phyloP scores from a whole-genome alignment of 768 basidiomycete species.

The Clathrus columnatus region DNA sequence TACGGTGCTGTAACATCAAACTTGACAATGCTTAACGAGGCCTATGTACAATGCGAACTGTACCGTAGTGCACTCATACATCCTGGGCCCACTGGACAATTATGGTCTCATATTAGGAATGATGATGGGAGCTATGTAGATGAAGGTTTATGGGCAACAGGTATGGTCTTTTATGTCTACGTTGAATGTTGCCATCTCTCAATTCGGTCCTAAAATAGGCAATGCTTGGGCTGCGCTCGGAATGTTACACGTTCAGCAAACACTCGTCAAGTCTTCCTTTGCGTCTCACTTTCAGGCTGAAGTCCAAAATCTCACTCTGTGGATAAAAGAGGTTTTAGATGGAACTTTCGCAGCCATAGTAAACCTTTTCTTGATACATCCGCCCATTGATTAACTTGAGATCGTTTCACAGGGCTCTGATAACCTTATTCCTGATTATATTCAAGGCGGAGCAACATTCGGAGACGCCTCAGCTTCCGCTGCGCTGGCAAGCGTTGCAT shows the following conservation, averaged over 20 bases:
- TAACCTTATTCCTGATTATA: conserved; percentile 29
- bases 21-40: conserved; percentile 30
- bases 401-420: conserved; percentile 19
- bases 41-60: conserved; percentile 32
- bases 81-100: conserved; percentile 22
- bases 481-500: conserved; percentile 18
- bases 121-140: conserved; percentile 12
- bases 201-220: conserved; percentile 8
- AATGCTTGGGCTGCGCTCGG: conserved; percentile 36
- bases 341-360: conserved; percentile 21
- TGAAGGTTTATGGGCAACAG: conserved; percentile 30
- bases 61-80: conserved; percentile 29
- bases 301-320: conserved; percentile 22
- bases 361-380: background rate
- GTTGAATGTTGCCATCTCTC: background rate
- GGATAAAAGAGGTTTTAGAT: conserved; percentile 28
- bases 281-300: conserved; percentile 22
- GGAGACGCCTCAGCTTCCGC: conserved; percentile 29
- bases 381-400: background rate
- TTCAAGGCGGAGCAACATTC: conserved; percentile 24
- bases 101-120: conserved; percentile 33
- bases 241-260: conserved; percentile 31
- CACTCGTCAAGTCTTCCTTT: conserved; percentile 26
- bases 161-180: conserved; percentile 11
- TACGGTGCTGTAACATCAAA: conserved; percentile 29